Conservation (phyloP, 805 yeast species). For the Yamadazyma sp. region DNA sequence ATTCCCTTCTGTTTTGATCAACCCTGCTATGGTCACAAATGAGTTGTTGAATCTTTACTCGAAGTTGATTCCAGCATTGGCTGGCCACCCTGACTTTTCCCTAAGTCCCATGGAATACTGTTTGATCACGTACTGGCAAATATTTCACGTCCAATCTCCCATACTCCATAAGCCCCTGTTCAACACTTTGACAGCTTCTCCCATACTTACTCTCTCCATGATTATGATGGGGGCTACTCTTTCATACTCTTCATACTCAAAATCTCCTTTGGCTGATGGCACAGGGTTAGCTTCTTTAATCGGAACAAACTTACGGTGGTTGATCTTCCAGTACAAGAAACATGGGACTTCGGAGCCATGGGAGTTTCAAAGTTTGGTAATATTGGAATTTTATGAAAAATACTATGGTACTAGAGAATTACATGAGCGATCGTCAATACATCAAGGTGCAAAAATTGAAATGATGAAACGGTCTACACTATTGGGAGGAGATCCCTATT, state of each 20-base stretch:
- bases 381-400: conserved; percentile 10
- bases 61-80: background rate
- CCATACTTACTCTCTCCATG: conserved; percentile 12
- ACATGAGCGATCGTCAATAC: conserved; percentile 8
- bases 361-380: conserved; percentile 7
- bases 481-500: conserved; percentile 8
- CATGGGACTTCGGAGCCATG: conserved; percentile 6
- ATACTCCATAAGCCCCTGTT: conserved; percentile 10
- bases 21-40: background rate
- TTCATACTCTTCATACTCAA: conserved; percentile 1
- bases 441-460: conserved; percentile 10
- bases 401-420: conserved; percentile 3
- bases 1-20: conserved; percentile 2
- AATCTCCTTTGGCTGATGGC: conserved; percentile 2
- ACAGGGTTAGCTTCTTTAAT: conserved; percentile 1
- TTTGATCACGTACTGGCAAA: conserved; percentile 3
- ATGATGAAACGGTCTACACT: conserved; percentile 7
- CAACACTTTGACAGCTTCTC: conserved; percentile 7
- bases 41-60: conserved; percentile 1
- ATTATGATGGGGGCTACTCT: conserved; percentile 12
- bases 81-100: conserved; percentile 3
- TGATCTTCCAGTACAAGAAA: conserved; percentile 5
- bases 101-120: conserved; percentile 3
- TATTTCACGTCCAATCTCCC: conserved; percentile 4
- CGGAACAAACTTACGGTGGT: conserved; percentile 8